phyloP scores from a whole-genome alignment of 495 filamentous ascomycete genomes.

The Penicillium coffeae region DNA sequence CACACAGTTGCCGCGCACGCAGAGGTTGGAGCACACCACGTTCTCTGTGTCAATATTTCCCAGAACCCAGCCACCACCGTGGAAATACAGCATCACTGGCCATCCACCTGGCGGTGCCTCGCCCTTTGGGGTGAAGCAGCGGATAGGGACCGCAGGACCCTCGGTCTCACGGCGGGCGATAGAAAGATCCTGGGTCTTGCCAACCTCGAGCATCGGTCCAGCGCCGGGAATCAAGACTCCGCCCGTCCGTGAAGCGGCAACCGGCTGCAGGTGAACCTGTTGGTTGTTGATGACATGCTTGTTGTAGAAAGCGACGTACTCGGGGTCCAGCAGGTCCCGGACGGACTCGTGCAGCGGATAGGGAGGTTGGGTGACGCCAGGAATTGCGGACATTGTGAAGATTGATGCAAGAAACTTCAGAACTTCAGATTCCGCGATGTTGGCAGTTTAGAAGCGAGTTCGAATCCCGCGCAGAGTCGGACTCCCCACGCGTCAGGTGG shows the following conservation, averaged over 20 bases:
- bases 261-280: conserved; percentile 50
- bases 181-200: conserved; percentile 45
- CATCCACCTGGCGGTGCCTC: conserved; percentile 43
- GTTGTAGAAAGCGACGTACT: conserved; percentile 55
- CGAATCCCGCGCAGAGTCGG: background rate
- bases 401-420: background rate
- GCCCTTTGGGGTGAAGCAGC: conserved; percentile 47
- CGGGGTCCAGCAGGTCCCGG: conserved; percentile 41
- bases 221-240: conserved; percentile 53
- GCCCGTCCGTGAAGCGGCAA: conserved; percentile 48
- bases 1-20: conserved; percentile 45
- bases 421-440: no score
- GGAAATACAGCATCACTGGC: conserved; percentile 55
- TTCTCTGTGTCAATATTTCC: conserved; percentile 59
- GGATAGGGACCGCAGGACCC: conserved; percentile 43
- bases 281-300: conserved; percentile 47
- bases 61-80: conserved; percentile 58
- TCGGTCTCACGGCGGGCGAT: conserved; percentile 43
- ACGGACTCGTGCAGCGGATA: conserved; percentile 55
- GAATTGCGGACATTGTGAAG: conserved; percentile 25
- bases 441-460: background rate
- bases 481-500: conserved; percentile 7
- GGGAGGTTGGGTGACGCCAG: conserved; percentile 38
- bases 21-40: conserved; percentile 53
- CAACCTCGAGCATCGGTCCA: conserved; percentile 47